Evolutionary conservation across 495 filamentous ascomycete species (phyloP).

Genomic region (Annulohypoxylon maeteangense): DNA sequence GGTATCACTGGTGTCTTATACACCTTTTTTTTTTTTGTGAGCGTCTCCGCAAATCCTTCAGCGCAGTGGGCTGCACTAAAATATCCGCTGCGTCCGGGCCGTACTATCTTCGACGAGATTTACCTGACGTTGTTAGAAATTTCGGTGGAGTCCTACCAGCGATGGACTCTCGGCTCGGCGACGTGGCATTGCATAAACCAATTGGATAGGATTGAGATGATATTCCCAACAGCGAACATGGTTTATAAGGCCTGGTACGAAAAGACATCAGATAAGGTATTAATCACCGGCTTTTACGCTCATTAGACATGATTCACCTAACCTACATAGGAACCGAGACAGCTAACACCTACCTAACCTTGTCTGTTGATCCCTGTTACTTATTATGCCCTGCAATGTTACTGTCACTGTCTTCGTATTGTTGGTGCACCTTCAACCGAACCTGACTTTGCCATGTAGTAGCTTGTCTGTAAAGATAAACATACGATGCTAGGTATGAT

Average conservation of each 20-base stretch:
- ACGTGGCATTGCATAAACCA: slow-evolving; percentile 7
- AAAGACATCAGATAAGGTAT: background rate
- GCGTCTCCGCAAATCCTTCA: background rate
- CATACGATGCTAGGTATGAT: too few relatives aligned
- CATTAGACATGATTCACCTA: background rate
- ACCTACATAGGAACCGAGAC: background rate
- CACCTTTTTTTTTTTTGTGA: background rate
- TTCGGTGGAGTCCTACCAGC: slow-evolving; percentile 10
- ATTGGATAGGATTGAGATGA: background rate
- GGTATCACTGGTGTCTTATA: background rate
- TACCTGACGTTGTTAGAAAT: background rate
- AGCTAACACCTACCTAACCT: background rate
- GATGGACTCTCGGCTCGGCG: background rate
- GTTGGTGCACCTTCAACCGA: background rate
- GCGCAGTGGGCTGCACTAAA: background rate
- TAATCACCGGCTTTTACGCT: background rate
- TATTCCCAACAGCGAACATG: background rate
- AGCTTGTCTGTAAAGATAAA: background rate
- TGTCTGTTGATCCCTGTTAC: background rate
- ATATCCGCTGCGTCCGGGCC: slow-evolving; percentile 7
- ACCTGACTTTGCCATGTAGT: background rate
- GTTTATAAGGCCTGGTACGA: slow-evolving; percentile 4
- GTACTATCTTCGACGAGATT: slow-evolving; percentile 2
- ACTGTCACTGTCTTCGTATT: background rate
- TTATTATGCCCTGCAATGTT: background rate